phyloP scores from a whole-genome alignment of 2,329 filamentous ascomycete species.

The Metarhizium anisopliae region DNA sequence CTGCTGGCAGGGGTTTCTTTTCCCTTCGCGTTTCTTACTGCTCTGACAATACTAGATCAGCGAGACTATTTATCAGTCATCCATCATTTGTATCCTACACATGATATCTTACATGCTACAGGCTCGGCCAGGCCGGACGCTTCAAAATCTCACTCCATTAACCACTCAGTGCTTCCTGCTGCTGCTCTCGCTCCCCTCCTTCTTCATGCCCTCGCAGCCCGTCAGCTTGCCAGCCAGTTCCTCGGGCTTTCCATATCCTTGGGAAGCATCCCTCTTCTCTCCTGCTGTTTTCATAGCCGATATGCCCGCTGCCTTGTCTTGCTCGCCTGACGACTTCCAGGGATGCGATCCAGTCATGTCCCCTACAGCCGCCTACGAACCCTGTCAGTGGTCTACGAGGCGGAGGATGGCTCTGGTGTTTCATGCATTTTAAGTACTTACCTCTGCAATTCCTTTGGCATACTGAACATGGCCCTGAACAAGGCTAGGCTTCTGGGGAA shows the following conservation, averaged over 20 bases:
- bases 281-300: conserved; percentile 53
- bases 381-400: background rate
- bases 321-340: conserved; percentile 55
- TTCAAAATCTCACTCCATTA: background rate
- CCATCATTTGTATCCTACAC: too few species aligned
- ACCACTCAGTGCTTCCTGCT: conserved; percentile 22
- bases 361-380: conserved; percentile 47
- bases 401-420: background rate
- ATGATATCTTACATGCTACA: too few species aligned
- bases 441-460: conserved; percentile 59
- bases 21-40: too few species aligned
- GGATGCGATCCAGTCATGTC: conserved; percentile 50
- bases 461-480: conserved; percentile 57
- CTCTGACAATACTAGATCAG: too few species aligned
- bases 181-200: conserved; percentile 47
- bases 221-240: conserved; percentile 54
- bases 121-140: background rate
- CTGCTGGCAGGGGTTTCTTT: too few species aligned
- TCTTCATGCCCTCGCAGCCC: conserved; percentile 62
- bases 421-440: conserved; percentile 16
- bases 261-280: conserved; percentile 43
- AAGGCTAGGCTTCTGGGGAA: conserved; percentile 43
- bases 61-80: too few species aligned
- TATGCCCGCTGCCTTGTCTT: conserved; percentile 54
- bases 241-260: conserved; percentile 55